Conservation (phyloP, 1,284 basidiomycete species). For the Ganoderma meredithae region DNA sequence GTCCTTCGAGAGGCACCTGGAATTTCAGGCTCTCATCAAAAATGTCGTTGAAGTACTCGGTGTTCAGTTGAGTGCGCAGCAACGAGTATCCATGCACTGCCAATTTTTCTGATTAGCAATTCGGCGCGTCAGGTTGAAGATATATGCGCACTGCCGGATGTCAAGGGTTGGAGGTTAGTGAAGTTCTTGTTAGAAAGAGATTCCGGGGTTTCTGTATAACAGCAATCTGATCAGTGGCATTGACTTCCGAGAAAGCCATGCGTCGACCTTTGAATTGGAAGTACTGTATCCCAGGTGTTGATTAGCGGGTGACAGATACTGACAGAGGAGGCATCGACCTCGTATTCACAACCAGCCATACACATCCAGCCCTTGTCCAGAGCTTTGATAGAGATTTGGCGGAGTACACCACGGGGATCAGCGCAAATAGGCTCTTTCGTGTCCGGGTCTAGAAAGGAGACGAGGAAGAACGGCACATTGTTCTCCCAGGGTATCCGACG, state of each 20-base stretch:
- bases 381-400: conserved; percentile 62
- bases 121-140: background rate
- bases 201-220: conserved; percentile 74
- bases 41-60: conserved; percentile 89
- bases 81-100: conserved; percentile 94
- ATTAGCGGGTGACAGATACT: background rate
- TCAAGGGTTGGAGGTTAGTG: conserved; percentile 77
- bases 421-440: conserved; percentile 79
- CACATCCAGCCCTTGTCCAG: conserved; percentile 61
- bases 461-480: conserved; percentile 91
- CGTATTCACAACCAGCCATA: conserved; percentile 90
- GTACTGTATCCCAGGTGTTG: conserved; percentile 60
- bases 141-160: conserved; percentile 77
- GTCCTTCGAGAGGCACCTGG: conserved; percentile 87
- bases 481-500: conserved; percentile 94
- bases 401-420: conserved; percentile 88
- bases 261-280: conserved; percentile 88
- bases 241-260: background rate
- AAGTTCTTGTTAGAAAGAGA: conserved; percentile 83
- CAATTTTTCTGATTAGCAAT: conserved; percentile 1
- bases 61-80: conserved; percentile 88
- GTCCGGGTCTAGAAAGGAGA: conserved; percentile 89
- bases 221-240: background rate
- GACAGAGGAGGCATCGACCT: conserved; percentile 54
- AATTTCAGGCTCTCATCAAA: conserved; percentile 83